Conservation (phyloP, 805 yeast species). For the Candida alai region DNA sequence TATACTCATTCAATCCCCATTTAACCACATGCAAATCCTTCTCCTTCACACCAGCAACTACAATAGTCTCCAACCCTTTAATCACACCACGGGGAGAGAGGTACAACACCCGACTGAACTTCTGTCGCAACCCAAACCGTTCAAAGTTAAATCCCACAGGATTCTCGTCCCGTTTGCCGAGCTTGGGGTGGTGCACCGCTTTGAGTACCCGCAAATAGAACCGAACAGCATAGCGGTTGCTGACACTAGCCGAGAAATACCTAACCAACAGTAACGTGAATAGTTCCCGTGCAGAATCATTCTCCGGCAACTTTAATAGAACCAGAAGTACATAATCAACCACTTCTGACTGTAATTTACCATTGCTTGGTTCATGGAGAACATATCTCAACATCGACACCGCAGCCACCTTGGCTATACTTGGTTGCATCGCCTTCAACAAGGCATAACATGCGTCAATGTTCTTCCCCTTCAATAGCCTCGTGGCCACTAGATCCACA, state of each 20-base stretch:
- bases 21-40: slow-evolving; percentile 18
- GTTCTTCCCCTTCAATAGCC: slow-evolving; percentile 23
- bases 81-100: slow-evolving; percentile 13
- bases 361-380: too few species aligned
- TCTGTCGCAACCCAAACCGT: slow-evolving; percentile 1
- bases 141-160: neutral
- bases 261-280: slow-evolving; percentile 18
- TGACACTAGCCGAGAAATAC: slow-evolving; percentile 4
- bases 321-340: too few species aligned
- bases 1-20: slow-evolving; percentile 32
- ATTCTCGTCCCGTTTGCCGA: too few species aligned
- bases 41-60: slow-evolving; percentile 20
- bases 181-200: neutral
- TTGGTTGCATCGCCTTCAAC: slow-evolving; percentile 16
- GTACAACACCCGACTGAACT: slow-evolving; percentile 1
- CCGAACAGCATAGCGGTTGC: neutral
- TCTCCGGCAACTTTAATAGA: slow-evolving; percentile 8
- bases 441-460: slow-evolving; percentile 22
- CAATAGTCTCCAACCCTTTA: slow-evolving; percentile 19
- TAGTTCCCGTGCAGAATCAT: slow-evolving; percentile 13
- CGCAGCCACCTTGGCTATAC: slow-evolving; percentile 23
- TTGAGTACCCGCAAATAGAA: slow-evolving; percentile 1
- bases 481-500: slow-evolving; percentile 22
- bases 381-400: slow-evolving; percentile 18
- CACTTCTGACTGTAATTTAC: too few species aligned